These are phyloP conservation scores for Amaranthus hypochondriacus DNA, from an alignment of 148 eudicot genomes.

Conservation along the genomic window DNA sequence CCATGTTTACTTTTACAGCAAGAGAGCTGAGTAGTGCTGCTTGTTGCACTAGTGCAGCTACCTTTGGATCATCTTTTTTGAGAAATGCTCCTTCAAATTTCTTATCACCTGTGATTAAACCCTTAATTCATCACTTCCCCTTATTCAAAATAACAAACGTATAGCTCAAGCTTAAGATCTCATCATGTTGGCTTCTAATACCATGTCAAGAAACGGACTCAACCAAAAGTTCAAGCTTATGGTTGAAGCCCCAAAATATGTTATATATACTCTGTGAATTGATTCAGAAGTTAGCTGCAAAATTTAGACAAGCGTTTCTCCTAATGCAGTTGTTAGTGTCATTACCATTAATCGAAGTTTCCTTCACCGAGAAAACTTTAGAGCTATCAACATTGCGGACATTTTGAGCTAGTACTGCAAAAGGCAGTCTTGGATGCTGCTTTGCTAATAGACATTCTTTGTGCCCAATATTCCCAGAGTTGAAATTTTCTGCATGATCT, in stretches of 20 bases:
- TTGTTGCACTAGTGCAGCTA: constrained; percentile 71
- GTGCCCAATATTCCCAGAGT: constrained; percentile 25
- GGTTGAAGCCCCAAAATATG: too few relatives aligned
- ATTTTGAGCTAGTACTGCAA: constrained; percentile 61
- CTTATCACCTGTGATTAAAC: constrained; percentile 28
- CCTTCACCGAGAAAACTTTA: constrained; percentile 28
- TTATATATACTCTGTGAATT: background rate
- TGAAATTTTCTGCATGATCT: constrained; percentile 26
- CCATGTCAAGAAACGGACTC: too few relatives aligned
- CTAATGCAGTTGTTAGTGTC: constrained; percentile 22
- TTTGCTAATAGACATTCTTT: constrained; percentile 30
- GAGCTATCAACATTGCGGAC: constrained; percentile 23
- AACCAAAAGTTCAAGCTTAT: too few relatives aligned
- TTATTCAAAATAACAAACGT: constrained; percentile 5
- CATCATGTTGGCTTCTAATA: too few relatives aligned
- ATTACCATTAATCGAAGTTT: constrained; percentile 47
- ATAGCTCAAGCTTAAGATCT: background rate
- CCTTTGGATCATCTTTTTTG: constrained; percentile 82
- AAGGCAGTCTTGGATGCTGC: constrained; percentile 57
- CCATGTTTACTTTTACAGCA: constrained; percentile 73
- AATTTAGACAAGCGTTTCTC: constrained; percentile 13
- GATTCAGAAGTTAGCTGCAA: constrained; percentile 25
- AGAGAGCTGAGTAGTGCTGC: constrained; percentile 90
- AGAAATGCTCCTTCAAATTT: constrained; percentile 65
- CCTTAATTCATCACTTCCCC: background rate